Evolutionary conservation across 768 basidiomycete genomes (phyloP), one percentile per base, ranked within the genome.

Genomic region (Phaffia australis): DNA sequence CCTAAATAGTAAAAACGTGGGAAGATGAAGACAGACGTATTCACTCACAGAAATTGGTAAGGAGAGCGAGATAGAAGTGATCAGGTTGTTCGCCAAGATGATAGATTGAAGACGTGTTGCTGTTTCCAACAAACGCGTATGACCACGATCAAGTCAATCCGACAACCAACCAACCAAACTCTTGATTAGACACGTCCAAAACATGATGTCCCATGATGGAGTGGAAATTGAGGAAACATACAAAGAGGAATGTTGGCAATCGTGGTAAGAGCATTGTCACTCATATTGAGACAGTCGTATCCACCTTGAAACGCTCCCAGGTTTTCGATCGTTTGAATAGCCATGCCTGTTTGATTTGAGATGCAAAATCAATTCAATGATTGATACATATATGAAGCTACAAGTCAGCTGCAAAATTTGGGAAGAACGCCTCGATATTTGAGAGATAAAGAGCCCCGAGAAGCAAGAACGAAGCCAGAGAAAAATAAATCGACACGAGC

Each of bases 201-300:
- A 15, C 19, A 27, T 25, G 23, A 52, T 5, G 14, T 21, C 57
- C 23, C 7, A 27, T 32, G 50, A 21, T 25, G 19, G 63, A 47
- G 27, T n/a, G 1, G 25, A 59, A 19, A 32, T 23, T 19, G 56
- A 47, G 30, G 47, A n/a, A 6, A 63, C 62, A 25, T 32, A 69
- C 67, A 69, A 8, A 59, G 62, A n/a, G 67, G 67, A 6, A 69
- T 35, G 62, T 69, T 69, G 63, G 62, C 67, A n/a, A 69, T 27
- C 11, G 67, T 52, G 11, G 63, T 56, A 4, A 69, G 25, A 6
- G 67, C 61, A 35, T 69, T 69, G 56, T 69, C 63, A 23, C 56
- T 58, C 23, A 69, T 0, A 62, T 69, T 69, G 35, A 69, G 63
- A 32, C 56, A 58, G 32, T 69, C 67, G 67, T 69, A 69, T 19